Base-by-base conservation (phyloP, 108 stramenopile genomes). In the Schizochytrium sp. region DNA sequence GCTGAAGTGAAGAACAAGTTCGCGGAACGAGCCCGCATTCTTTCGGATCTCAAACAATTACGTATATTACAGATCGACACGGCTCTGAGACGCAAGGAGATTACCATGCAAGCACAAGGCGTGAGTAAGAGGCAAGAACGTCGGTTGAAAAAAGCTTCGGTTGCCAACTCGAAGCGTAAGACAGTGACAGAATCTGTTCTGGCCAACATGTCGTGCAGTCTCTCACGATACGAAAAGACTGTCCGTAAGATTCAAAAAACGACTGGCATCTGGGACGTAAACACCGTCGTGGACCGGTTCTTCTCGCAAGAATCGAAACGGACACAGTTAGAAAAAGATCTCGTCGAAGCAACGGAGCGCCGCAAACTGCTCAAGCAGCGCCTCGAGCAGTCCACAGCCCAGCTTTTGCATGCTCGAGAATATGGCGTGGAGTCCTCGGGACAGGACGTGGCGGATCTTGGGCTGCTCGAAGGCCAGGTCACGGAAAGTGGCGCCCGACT, bases 261-360 rank as follows among this genome's bases (percentile, higher is more conserved):
- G 12, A 83, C 76, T 8, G 76, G 76, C 10, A 83, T 83, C 28
- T 53, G 51, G 76, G 76, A 83, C 48, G 76, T 83, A 1, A 83
- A 53, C 48, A 83, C 76, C 8, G 51, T 83, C n/a, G 51, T 53
- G 10, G 76, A 83, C 12, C 19, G 76, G 10, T 83, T 83, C 3
- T 83, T 83, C 76, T 83, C 76, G 28, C 76, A 83, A 83, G 76
- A 83, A 23, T 53, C 51, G 51, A 83, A 83, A 23, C 45, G 76
- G 25, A 83, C 51, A 12, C 76, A 53, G 48, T 5, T 83, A 3
- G 76, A 83, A 47, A 83, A 53, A 55, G 76, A 83, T 8, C 25
- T 53, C 0, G 19, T 83, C 5, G 76, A 47, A 28, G 45, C 48
- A 0, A 83, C 12, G 25, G 76, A 53, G 3, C 19, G 45, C n/a